Evolutionary conservation across 805 yeast species (phyloP).

Genomic region (Yamadazyma laniorum): DNA sequence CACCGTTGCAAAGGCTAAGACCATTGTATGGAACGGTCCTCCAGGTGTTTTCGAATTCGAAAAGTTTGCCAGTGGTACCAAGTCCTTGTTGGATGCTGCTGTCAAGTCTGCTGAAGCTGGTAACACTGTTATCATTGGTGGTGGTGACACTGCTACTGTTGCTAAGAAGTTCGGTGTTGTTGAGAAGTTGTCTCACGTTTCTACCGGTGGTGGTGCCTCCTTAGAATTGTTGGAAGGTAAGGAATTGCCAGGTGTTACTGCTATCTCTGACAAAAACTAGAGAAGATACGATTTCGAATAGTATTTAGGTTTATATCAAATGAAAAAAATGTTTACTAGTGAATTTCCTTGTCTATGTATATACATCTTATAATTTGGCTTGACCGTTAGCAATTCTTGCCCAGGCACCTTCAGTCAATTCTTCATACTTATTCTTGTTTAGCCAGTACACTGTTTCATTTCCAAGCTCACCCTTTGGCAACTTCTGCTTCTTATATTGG

Average conservation of each 20-base stretch:
- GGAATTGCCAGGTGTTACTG: conserved; percentile 96
- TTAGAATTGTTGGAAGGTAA: conserved; percentile 98
- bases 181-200: conserved; percentile 95
- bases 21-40: conserved; percentile 99
- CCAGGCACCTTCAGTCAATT: conserved; percentile 61
- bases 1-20: conserved; percentile 89
- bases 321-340: background rate
- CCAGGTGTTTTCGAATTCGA: conserved; percentile 99
- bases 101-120: conserved; percentile 85
- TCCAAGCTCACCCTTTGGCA: conserved; percentile 65
- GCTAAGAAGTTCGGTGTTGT: conserved; percentile 98
- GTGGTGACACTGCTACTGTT: conserved; percentile 99
- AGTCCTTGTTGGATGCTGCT: conserved; percentile 82
- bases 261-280: conserved; percentile 68
- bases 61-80: conserved; percentile 87
- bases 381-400: conserved; percentile 31
- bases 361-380: conserved; percentile 34
- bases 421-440: conserved; percentile 52
- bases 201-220: conserved; percentile 99
- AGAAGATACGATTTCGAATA: background rate
- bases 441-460: conserved; percentile 71
- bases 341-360: background rate
- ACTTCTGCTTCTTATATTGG: conserved; percentile 59
- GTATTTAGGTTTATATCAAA: background rate
- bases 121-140: conserved; percentile 94